These are phyloP conservation scores for Crithidia acanthocephali DNA, from an alignment of 208 protist species.

Conservation along the genomic window DNA sequence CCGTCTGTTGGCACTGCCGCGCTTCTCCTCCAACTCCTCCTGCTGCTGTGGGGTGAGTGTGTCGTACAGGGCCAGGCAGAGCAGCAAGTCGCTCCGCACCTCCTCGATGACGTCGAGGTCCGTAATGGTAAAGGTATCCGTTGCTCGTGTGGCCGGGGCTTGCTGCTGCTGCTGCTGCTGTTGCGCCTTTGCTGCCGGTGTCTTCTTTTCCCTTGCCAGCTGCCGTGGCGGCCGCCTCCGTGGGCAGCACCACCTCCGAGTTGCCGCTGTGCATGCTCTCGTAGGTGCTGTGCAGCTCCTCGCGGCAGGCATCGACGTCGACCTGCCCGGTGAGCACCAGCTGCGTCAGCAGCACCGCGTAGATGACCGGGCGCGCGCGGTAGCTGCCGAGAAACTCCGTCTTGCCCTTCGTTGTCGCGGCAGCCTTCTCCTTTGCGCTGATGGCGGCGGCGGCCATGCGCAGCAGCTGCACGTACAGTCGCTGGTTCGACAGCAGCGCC, in stretches of 20 bases:
- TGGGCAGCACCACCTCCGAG: constrained; percentile 13
- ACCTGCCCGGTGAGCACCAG: constrained; percentile 36
- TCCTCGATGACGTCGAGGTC: constrained; percentile 63
- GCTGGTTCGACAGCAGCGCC: constrained; percentile 50
- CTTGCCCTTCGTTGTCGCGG: constrained; percentile 18
- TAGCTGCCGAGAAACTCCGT: constrained; percentile 27
- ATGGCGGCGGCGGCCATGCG: constrained; percentile 41
- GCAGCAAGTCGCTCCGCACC: constrained; percentile 72
- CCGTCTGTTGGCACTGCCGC: constrained; percentile 37
- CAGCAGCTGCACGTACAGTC: constrained; percentile 76
- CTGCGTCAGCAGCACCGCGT: constrained; percentile 49
- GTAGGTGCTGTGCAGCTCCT: constrained; percentile 42
- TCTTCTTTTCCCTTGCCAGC: constrained; percentile 24
- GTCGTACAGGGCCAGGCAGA: constrained; percentile 65
- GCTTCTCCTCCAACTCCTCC: constrained; percentile 21
- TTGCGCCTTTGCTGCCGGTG: constrained; percentile 10
- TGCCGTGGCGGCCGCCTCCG: constrained; percentile 6
- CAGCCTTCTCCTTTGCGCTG: constrained; percentile 25
- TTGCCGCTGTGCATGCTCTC: constrained; percentile 24
- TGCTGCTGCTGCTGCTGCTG: constrained; percentile 15
- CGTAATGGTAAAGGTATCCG: constrained; percentile 28
- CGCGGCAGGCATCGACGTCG: constrained; percentile 25
- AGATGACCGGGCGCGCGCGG: constrained; percentile 27
- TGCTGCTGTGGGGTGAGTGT: constrained; percentile 27
- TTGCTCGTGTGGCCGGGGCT: constrained; percentile 15